Evolutionary conservation across 805 yeast genomes (phyloP), one percentile per base, ranked within the genome.

Genomic region (Cyberlindnera suaveolens): DNA sequence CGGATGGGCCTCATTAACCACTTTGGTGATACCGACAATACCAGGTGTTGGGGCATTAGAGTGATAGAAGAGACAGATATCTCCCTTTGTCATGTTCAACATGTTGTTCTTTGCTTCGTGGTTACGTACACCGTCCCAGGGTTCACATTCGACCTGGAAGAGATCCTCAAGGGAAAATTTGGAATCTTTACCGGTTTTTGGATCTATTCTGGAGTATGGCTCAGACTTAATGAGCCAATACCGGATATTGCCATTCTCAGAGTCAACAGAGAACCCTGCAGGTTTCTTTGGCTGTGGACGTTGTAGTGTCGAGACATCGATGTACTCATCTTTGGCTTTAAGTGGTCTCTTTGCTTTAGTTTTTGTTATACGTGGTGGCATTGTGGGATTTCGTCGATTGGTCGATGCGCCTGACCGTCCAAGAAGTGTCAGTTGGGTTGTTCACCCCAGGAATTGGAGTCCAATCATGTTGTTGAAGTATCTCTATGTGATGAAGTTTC

Each of bases 81-180:
- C 82, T 14, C 70, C 74, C 34, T 50, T 49, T 16, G 58, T 47
- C 82, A 78, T 78, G 32, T 62, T 60, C 16, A 67, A 50, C 68
- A 77, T 65, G 45, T 69, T 66, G 49, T 76, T 78, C 46, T 72
- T 63, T 1, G 82, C 82, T 57, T 77, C 82, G 46, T 70, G 70
- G 53, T 77, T 77, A 37, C 83, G 62, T 10, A 77, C 82, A 1
- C 83, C 82, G 47, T 75, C 77, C 82, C 82, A 77, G n/a, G 72
- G 67, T 40, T 72, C 74, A 1, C 46, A 46, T 5, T 56, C 62
- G 8, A 64, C 70, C 6, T 63, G 50, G 15, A 65, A 53, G 11
- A 77, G 57, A 27, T 70, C 75, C 8, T 61, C 62, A 6, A 77
- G 60, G 5, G 79, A 65, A 53, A 75, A 77, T 34, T 66, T 65